Base-by-base conservation (phyloP, 169 alveolate species). In the Plasmodium vivax region DNA sequence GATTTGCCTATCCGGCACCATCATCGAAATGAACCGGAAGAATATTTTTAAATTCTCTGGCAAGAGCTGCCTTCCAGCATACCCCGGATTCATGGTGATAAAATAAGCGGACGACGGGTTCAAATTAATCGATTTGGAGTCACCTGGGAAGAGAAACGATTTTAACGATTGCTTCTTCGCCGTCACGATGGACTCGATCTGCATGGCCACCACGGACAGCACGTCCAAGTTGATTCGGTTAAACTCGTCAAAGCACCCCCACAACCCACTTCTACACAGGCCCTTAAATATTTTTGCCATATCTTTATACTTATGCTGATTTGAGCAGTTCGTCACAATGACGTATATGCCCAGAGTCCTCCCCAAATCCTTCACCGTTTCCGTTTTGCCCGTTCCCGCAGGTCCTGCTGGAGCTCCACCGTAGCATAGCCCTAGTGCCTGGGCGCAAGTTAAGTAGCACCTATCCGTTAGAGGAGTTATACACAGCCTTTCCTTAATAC, bases 221-320 rank as follows among this genome's bases (percentile, higher is more conserved):
- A 99, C 99, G 72, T 99, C 97, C 92, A 98, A 99, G 82, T 98
- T 99, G 41, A 98, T 97, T 84, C 99, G 95, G 93, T 99, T 99
- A 96, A 99, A 99, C 97, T 99, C 99, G 97, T 99, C 99, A 83
- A 99, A 99, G 94, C 99, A 99, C 9, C 99, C 99, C 99, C 99
- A 99, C 10, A 99, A 99, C 43, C 99, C 99, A 16, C 98, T 99
- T 85, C 97, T 96, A 43, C 99, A 98, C 9, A 98, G 95, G 54
- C 99, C 99, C 81, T 98, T 98, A 91, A 98, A 98, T 72, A 98
- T 98, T 94, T 99, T 96, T 82, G 98, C 99, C 99, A 99, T 99
- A 51, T 99, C 99, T 87, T 98, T 97, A 92, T 98, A 98, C 97
- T 99, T 99, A 85, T 99, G 98, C 6, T 98, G 98, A 87, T 99